These are phyloP conservation scores for Beauveria medogensis DNA, from an alignment of 2,329 filamentous ascomycete genomes.

Conservation along the genomic window DNA sequence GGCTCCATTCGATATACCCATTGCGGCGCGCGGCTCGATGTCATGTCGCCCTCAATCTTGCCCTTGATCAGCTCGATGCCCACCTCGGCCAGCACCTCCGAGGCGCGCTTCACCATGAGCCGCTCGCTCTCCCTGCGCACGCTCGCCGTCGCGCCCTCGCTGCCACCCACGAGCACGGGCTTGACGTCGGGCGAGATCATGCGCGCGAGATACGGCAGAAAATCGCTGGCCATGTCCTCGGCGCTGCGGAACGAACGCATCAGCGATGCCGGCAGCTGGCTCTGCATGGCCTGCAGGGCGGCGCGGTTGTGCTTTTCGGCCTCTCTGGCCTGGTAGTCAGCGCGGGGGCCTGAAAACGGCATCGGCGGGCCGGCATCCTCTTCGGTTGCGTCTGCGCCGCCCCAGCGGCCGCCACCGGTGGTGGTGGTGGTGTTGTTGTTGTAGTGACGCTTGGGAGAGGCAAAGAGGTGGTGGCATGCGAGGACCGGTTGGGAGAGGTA, in stretches of 20 bases:
- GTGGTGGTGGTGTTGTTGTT: conserved; percentile 28
- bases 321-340: conserved; percentile 75
- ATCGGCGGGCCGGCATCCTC: conserved; percentile 45
- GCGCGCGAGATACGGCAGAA: conserved; percentile 75
- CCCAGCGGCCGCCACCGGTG: conserved; percentile 37
- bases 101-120: conserved; percentile 68
- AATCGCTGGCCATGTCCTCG: conserved; percentile 69
- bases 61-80: conserved; percentile 75
- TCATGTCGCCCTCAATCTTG: conserved; percentile 63
- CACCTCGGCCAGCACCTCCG: conserved; percentile 73
- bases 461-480: conserved; percentile 87
- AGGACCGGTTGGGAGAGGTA: conserved; percentile 83
- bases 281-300: conserved; percentile 65
- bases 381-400: conserved; percentile 32
- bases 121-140: conserved; percentile 85
- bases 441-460: conserved; percentile 52
- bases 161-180: conserved; percentile 72
- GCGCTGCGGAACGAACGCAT: conserved; percentile 70
- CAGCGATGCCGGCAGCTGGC: conserved; percentile 61
- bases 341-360: conserved; percentile 75
- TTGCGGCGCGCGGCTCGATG: conserved; percentile 49
- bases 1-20: conserved; percentile 96
- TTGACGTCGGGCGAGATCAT: conserved; percentile 87
- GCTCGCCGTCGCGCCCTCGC: conserved; percentile 62
- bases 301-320: conserved; percentile 70